Evolutionary conservation across 129 eudicot genomes (phyloP).

Genomic region (Artemisia tridentata): DNA sequence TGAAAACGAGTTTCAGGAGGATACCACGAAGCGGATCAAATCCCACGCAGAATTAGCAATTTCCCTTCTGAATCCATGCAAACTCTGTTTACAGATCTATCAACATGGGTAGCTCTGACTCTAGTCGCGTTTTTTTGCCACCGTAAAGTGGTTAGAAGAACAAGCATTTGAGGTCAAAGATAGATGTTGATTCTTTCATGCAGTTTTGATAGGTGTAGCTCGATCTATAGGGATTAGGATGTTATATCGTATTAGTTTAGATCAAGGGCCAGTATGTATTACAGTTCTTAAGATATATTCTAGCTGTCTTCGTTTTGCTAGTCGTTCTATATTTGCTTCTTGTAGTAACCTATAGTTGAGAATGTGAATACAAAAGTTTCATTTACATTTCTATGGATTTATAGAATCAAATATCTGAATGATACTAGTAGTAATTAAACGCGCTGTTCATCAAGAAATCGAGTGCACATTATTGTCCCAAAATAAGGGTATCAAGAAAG

Average conservation of each 20-base stretch:
- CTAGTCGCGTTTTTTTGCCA: no score
- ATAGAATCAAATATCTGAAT: no score
- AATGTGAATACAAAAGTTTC: no score
- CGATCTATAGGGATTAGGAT: background rate
- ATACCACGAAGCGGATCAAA: constrained; percentile 79
- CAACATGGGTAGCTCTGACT: background rate
- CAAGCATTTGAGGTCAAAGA: background rate
- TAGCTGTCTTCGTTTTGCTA: background rate
- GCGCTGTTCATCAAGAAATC: no score
- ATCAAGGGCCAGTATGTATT: background rate
- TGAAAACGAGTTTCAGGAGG: constrained; percentile 47
- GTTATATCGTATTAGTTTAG: background rate
- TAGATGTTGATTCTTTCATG: background rate
- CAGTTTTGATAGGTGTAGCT: constrained; percentile 19
- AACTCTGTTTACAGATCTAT: background rate
- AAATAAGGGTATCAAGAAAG: no score
- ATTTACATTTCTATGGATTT: no score
- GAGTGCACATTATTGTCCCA: no score
- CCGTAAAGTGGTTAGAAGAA: no score
- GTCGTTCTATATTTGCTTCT: background rate
- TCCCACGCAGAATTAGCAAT: constrained; percentile 80
- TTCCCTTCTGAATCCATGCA: background rate
- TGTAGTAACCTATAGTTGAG: constrained; percentile 7
- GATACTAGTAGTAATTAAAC: no score
- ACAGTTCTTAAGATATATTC: background rate